Conservation (phyloP, 257 asterid species). For the Solanum pinnatisectum region DNA sequence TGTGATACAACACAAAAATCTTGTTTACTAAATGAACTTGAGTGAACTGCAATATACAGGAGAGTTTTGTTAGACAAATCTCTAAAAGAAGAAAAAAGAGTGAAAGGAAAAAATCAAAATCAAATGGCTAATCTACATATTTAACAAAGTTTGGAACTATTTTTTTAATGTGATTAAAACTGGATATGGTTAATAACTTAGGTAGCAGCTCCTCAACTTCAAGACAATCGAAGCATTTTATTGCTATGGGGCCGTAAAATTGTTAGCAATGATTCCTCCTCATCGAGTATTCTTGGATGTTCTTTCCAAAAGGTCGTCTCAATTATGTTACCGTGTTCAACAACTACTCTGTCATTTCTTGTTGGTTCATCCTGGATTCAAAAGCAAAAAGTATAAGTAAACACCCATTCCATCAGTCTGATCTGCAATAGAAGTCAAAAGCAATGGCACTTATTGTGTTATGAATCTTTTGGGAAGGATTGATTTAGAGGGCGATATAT, state of each 20-base stretch:
- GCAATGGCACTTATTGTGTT: background rate
- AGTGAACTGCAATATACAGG: background rate
- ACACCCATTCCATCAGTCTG: background rate
- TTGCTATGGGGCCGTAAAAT: background rate
- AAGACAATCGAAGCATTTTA: background rate
- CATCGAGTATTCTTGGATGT: conserved; percentile 58
- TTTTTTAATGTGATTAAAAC: background rate
- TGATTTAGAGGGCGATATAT: too few species aligned
- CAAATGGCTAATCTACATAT: background rate
- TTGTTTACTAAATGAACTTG: background rate
- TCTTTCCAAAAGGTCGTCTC: conserved; percentile 57
- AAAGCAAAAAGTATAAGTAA: background rate
- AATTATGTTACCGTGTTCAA: conserved; percentile 53
- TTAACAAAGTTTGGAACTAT: background rate
- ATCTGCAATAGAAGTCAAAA: background rate
- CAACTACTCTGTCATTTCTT: conserved; percentile 36
- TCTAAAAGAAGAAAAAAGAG: background rate
- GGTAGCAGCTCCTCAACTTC: background rate
- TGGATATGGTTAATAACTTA: background rate
- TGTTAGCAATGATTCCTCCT: background rate
- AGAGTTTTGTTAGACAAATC: background rate
- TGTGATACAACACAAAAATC: background rate
- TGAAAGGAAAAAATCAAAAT: background rate
- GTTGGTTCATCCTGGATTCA: background rate
- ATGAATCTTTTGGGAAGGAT: too few species aligned